Conservation (phyloP, 192 early-diverging fungal species). For the Nowakowskiella sp. region DNA sequence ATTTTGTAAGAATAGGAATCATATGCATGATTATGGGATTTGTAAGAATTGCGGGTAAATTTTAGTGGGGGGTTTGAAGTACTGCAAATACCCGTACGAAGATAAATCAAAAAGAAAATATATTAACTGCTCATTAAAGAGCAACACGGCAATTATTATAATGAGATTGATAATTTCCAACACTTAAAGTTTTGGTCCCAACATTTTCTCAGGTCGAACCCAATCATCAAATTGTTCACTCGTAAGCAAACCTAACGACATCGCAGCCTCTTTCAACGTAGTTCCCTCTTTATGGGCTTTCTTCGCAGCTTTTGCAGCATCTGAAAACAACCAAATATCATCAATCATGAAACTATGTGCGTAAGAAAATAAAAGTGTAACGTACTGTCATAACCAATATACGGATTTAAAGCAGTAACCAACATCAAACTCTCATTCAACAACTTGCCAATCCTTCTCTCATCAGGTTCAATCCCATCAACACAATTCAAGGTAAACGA, state of each 20-base stretch:
- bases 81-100: no score
- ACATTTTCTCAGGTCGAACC: constrained; percentile 74
- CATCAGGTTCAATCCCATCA: constrained; percentile 87
- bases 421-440: constrained; percentile 95
- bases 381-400: constrained; percentile 73
- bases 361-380: background rate
- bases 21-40: no score
- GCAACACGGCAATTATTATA: no score
- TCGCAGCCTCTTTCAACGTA: constrained; percentile 85
- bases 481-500: constrained; percentile 99
- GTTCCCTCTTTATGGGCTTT: constrained; percentile 92
- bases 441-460: constrained; percentile 76
- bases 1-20: no score
- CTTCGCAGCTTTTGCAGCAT: constrained; percentile 92
- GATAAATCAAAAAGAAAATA: no score
- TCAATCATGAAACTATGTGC: background rate
- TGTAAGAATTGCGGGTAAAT: no score
- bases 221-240: constrained; percentile 92
- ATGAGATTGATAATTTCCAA: no score
- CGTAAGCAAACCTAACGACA: constrained; percentile 77
- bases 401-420: constrained; percentile 96
- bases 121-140: no score
- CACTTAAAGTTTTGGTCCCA: no score
- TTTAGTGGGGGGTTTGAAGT: no score
- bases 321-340: no score